Evolutionary conservation across 805 yeast species (phyloP), one percentile per base, ranked within the genome.

Genomic region (Cyberlindnera veronae): DNA sequence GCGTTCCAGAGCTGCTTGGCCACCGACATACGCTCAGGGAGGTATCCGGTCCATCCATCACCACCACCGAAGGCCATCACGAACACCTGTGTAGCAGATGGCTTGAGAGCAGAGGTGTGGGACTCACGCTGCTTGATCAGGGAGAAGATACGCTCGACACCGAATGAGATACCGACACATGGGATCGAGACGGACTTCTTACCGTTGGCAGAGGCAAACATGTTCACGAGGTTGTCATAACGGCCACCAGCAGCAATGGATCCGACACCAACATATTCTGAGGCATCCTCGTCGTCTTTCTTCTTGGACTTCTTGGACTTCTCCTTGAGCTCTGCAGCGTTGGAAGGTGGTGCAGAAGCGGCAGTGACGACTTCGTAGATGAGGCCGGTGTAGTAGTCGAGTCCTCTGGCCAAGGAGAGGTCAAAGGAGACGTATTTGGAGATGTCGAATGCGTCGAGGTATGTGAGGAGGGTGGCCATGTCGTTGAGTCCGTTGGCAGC

Each of bases 11-110:
- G 74, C 54, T 71, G 63, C 57, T 87, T 82, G 39, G 96, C 79
- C 34, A 93, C 76, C 22, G 74, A 55, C 96, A 93, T 89, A 69
- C 99, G 83, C 68, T 93, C 97, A 42, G 80, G 77, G 57, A 93
- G 69, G 68, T 86, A 88, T 6, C 98, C 99, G 45, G 73, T 79
- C 97, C 97, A 90, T 46, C 84, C 95, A 54, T 85, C 85, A 56
- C 98, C 99, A 57, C 97, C 98, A 51, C 99, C 99, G 58, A 93
- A 90, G 1, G 99, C 98, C 96, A 93, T 90, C 36, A 93, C 83
- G 58, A 72, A 93, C 12, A 87, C 98, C 63, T 93, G 95, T 15
- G 99, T 95, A 28, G 91, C 80, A 21, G 90, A 75, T 26, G 97
- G 79, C 54, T 93, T 79, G 41, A 90, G 29, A 18, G 46, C 71